Conservation (phyloP, 768 basidiomycete species). For the Favolaschia claudopus region DNA sequence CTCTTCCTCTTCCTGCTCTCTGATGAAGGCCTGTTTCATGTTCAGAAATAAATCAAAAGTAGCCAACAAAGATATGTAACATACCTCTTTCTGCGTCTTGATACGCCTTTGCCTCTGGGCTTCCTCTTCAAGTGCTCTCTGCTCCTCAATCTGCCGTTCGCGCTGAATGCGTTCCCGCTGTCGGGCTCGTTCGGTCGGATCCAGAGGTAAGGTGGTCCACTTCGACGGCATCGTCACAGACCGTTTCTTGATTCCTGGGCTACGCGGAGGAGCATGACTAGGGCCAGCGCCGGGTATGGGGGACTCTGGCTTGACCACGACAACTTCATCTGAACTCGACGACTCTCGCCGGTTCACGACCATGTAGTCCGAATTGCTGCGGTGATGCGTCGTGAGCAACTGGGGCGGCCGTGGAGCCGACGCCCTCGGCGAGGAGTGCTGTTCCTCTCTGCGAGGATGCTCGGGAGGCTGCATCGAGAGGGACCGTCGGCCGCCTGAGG, state of each 20-base stretch:
- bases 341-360: constrained; percentile 48
- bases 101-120: constrained; percentile 47
- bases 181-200: constrained; percentile 33
- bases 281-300: no score
- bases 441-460: background rate
- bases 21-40: constrained; percentile 44
- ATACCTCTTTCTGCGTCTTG: constrained; percentile 53
- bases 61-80: no score
- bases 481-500: constrained; percentile 31
- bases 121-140: constrained; percentile 53
- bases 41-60: no score
- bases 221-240: constrained; percentile 24
- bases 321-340: constrained; percentile 40
- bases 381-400: constrained; percentile 34
- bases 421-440: constrained; percentile 11
- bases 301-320: constrained; percentile 31
- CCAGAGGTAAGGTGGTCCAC: constrained; percentile 18
- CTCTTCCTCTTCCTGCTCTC: constrained; percentile 54
- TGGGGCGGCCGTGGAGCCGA: constrained; percentile 29
- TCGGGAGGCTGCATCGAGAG: constrained; percentile 16
- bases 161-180: constrained; percentile 31
- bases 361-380: constrained; percentile 50
- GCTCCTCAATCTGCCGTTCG: constrained; percentile 51
- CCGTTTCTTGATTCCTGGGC: constrained; percentile 18
- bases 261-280: constrained; percentile 20